phyloP scores from a whole-genome alignment of 2,329 filamentous ascomycete species.

The Achaetomium macrosporum region DNA sequence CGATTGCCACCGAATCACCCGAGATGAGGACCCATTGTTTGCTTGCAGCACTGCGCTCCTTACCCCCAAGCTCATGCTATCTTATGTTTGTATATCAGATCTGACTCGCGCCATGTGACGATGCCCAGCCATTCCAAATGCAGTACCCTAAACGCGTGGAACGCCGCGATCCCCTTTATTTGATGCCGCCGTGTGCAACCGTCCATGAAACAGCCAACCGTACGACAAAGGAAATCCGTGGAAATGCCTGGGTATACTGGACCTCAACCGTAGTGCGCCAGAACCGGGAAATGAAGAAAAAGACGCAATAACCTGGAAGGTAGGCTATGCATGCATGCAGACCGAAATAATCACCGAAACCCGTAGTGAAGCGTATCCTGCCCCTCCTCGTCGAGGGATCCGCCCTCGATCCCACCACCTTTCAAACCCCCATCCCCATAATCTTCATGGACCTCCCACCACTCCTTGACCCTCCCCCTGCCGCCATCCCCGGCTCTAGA shows the following conservation, averaged over 20 bases:
- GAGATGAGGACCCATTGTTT: not conserved
- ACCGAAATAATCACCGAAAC: conserved; percentile 1
- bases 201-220: not conserved
- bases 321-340: not conserved
- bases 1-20: conserved; percentile 5
- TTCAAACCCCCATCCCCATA: conserved; percentile 21
- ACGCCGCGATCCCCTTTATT: not conserved
- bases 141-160: not conserved
- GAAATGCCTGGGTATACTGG: conserved; percentile 11
- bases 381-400: not conserved
- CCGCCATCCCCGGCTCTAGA: not conserved
- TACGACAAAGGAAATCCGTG: conserved; percentile 11
- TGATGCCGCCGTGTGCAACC: not conserved
- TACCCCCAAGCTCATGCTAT: too few relatives aligned
- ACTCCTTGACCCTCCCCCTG: conserved; percentile 20
- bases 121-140: not conserved
- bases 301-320: not conserved
- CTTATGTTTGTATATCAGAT: too few relatives aligned
- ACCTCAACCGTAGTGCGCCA: not conserved
- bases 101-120: not conserved
- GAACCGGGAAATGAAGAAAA: conserved; percentile 6
- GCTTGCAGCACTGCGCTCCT: too few relatives aligned
- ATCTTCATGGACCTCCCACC: conserved; percentile 33
- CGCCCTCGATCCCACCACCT: not conserved
- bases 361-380: not conserved